These are phyloP conservation scores for Coniferiporia sulphurascens DNA, from an alignment of 1,284 basidiomycete species.

Conservation along the genomic window DNA sequence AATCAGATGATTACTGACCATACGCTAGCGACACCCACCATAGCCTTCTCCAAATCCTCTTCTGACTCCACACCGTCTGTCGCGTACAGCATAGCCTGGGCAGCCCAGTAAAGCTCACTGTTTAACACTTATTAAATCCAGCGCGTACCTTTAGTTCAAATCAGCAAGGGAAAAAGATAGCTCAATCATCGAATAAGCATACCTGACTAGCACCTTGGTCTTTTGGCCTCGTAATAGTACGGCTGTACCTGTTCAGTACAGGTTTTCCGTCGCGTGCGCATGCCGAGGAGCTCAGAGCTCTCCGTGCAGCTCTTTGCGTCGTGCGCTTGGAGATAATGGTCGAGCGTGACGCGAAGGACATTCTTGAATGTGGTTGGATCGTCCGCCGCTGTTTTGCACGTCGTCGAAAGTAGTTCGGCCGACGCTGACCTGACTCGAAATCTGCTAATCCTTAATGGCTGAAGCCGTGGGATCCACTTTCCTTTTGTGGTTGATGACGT, in stretches of 20 bases:
- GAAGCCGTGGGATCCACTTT: neutral
- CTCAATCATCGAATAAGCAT: constrained; percentile 21
- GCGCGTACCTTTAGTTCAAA: neutral
- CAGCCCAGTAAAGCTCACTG: neutral
- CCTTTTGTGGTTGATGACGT: neutral
- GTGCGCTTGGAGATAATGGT: constrained; percentile 5
- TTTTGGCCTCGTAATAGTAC: constrained; percentile 82
- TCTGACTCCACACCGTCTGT: constrained; percentile 82
- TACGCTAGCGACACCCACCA: constrained; percentile 93
- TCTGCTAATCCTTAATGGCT: constrained; percentile 5
- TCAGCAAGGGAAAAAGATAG: neutral
- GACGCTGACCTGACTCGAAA: neutral
- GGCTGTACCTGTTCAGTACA: constrained; percentile 81
- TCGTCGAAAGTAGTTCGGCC: neutral
- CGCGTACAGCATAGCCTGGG: constrained; percentile 91
- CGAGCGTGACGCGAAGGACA: constrained; percentile 5
- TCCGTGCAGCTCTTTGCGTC: neutral
- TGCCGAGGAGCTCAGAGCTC: constrained; percentile 6
- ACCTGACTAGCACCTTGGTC: constrained; percentile 92
- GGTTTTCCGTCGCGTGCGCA: constrained; percentile 36
- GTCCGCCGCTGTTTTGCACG: neutral
- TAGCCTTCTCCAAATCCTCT: constrained; percentile 85
- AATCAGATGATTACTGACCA: constrained; percentile 56
- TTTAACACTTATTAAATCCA: neutral
- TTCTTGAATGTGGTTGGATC: neutral